Evolutionary conservation across 2,329 filamentous ascomycete species (phyloP).

Genomic region (Cladophialophora immunda): DNA sequence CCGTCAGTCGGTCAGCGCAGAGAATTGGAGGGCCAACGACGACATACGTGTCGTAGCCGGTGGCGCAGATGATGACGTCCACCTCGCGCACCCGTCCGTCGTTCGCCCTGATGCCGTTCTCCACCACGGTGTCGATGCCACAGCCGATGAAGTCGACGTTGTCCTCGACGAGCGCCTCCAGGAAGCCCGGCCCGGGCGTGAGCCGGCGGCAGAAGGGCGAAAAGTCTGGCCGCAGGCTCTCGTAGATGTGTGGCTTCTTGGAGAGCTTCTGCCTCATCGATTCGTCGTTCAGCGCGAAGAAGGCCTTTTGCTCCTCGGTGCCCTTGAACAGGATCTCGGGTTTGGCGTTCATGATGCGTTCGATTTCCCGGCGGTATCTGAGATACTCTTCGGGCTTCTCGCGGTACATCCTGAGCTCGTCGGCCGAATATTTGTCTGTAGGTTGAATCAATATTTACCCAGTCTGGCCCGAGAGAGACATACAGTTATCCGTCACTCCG

Average conservation of each 20-base stretch:
- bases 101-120: constrained; percentile 52
- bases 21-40: neutral
- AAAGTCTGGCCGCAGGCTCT: constrained; percentile 31
- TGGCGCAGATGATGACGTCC: constrained; percentile 47
- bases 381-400: constrained; percentile 29
- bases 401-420: neutral
- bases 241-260: constrained; percentile 42
- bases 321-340: constrained; percentile 6
- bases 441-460: neutral
- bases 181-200: constrained; percentile 73
- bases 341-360: constrained; percentile 32
- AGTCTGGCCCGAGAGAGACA: neutral
- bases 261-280: constrained; percentile 32
- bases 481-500: constrained; percentile 5
- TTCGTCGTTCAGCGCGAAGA: constrained; percentile 9
- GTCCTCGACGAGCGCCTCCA: constrained; percentile 68
- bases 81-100: constrained; percentile 32
- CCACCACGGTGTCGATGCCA: constrained; percentile 65
- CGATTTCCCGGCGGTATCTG: constrained; percentile 45
- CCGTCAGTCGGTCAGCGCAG: neutral
- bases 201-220: constrained; percentile 24
- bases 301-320: constrained; percentile 13
- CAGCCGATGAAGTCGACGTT: constrained; percentile 69
- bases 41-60: constrained; percentile 45
- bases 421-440: constrained; percentile 2